A percentile compares a stretch with the other conserved stretches of the same genome.
phyloP scores from a whole-genome alignment of 495 filamentous ascomycete genomes.

The Xylaria castorea region DNA sequence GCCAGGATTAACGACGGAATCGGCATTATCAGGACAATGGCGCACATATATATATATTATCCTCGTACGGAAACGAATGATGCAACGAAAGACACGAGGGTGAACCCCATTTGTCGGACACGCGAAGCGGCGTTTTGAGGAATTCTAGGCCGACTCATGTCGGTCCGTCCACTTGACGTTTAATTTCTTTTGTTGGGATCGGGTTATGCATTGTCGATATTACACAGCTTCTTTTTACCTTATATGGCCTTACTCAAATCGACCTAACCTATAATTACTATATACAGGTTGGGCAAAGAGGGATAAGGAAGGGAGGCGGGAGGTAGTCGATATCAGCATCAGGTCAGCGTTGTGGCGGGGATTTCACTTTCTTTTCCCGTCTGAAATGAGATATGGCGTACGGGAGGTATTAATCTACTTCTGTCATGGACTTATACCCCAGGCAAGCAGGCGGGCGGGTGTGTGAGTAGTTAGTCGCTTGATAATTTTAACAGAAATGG shows the following conservation, averaged over 20 bases:
- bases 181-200: conserved; percentile 12
- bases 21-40: not conserved
- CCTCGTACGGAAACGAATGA: not conserved
- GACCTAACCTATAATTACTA: not conserved
- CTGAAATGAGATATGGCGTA: not conserved
- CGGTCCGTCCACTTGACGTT: not conserved
- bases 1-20: not conserved
- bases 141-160: not conserved
- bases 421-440: conserved; percentile 16
- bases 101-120: not conserved
- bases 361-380: not conserved
- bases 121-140: not conserved
- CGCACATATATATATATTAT: not conserved
- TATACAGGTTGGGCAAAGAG: not conserved
- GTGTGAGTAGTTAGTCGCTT: not conserved
- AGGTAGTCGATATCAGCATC: not conserved
- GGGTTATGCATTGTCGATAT: not conserved
- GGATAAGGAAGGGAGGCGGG: not conserved
- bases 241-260: not conserved
- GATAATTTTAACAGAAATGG: not conserved
- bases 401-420: not conserved
- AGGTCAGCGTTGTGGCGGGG: conserved; percentile 10
- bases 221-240: not conserved
- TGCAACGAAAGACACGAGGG: not conserved
- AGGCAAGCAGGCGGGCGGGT: not conserved